Evolutionary conservation across 352 stramenopile species (phyloP).

Genomic region (Hyaloperonospora arabidopsidis): DNA sequence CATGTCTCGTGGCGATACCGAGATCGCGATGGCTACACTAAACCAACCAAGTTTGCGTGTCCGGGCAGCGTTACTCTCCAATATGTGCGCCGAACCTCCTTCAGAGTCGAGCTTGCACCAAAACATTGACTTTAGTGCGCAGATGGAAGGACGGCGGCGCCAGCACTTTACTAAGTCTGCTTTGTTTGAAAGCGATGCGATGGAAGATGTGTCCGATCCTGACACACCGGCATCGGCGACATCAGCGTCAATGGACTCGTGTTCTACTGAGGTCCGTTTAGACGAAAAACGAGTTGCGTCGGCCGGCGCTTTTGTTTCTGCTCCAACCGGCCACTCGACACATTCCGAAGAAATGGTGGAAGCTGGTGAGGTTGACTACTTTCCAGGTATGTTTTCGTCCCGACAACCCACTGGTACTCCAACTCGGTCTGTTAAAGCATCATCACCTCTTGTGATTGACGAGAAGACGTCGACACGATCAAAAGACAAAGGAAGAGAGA

Average conservation of each 20-base stretch:
- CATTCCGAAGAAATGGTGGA: constrained; percentile 23
- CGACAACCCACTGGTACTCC: constrained; percentile 35
- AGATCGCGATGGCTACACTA: constrained; percentile 47
- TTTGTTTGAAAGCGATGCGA: constrained; percentile 33
- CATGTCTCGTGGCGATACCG: constrained; percentile 49
- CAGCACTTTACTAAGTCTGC: constrained; percentile 11
- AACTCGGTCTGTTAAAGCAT: constrained; percentile 17
- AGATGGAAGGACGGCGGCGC: constrained; percentile 27
- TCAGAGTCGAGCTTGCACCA: constrained; percentile 27
- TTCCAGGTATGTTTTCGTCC: constrained; percentile 61
- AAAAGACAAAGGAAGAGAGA: constrained; percentile 16
- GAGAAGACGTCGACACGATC: constrained; percentile 17
- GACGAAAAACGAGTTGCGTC: constrained; percentile 10
- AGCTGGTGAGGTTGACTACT: constrained; percentile 34
- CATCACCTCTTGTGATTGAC: background rate
- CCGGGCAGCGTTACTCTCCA: constrained; percentile 48
- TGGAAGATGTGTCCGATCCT: constrained; percentile 31
- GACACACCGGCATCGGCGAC: constrained; percentile 4
- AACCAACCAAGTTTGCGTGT: constrained; percentile 62
- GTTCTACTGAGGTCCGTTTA: constrained; percentile 1
- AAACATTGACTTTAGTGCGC: constrained; percentile 26
- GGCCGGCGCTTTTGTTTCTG: constrained; percentile 13
- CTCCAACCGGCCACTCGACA: constrained; percentile 17
- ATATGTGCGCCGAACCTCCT: constrained; percentile 57
- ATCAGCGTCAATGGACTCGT: constrained; percentile 6